Conservation (phyloP, 2,329 filamentous ascomycete genomes). For the Colletotrichum higginsianum region DNA sequence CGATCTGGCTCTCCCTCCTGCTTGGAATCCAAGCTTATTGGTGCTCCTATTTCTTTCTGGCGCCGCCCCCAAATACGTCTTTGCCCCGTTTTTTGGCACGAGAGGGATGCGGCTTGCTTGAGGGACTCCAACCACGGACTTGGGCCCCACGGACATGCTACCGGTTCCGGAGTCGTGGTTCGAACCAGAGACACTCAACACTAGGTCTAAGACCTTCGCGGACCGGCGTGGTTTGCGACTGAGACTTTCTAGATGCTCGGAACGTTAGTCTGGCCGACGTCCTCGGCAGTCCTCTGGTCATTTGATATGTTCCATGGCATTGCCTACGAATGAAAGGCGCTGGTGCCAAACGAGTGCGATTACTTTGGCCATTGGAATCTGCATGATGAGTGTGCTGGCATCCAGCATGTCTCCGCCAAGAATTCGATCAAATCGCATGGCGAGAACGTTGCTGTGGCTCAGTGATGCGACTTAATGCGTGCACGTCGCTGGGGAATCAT, state of each 20-base stretch:
- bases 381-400: background rate
- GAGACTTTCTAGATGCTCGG: background rate
- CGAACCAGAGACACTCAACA: background rate
- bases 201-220: constrained; percentile 6
- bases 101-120: constrained; percentile 11
- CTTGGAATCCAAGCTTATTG: constrained; percentile 1
- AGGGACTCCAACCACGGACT: constrained; percentile 1
- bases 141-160: constrained; percentile 3
- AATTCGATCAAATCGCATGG: too few relatives aligned
- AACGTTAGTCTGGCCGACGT: background rate
- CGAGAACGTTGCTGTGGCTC: background rate
- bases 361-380: background rate
- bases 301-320: background rate
- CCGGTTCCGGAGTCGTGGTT: constrained; percentile 27
- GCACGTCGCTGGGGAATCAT: constrained; percentile 1
- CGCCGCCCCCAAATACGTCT: background rate
- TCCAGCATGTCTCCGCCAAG: background rate
- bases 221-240: constrained; percentile 5
- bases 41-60: background rate
- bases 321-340: background rate
- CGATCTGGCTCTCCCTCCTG: constrained; percentile 19
- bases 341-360: background rate
- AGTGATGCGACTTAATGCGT: background rate
- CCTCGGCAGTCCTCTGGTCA: background rate
- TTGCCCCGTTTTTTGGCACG: constrained; percentile 22